Percentiles rank a stretch among this genome's conserved stretches.
Evolutionary conservation across 768 basidiomycete genomes (phyloP).

Genomic region (Botryobasidium botryosum): DNA sequence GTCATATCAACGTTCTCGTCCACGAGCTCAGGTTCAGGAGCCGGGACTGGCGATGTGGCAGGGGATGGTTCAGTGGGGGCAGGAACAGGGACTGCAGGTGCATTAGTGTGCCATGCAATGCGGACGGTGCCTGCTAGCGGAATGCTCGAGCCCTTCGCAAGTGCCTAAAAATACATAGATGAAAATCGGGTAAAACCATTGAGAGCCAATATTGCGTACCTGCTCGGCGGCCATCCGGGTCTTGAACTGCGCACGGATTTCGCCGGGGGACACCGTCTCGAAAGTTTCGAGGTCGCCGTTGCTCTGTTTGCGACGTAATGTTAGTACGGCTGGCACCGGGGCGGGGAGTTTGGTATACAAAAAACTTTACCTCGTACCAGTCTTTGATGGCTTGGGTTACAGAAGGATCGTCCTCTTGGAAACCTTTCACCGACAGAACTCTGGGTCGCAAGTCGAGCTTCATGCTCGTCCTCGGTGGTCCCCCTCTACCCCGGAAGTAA

Average conservation of each 20-base stretch:
- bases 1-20: too few species aligned
- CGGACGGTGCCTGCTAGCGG: conserved; percentile 48
- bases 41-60: too few species aligned
- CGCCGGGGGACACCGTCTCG: conserved; percentile 36
- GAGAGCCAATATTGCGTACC: too few species aligned
- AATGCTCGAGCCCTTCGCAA: conserved; percentile 54
- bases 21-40: too few species aligned
- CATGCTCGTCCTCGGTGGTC: conserved; percentile 54
- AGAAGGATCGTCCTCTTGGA: conserved; percentile 27
- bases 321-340: background rate
- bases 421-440: conserved; percentile 59
- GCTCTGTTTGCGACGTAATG: conserved; percentile 26
- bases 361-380: conserved; percentile 60
- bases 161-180: too few species aligned
- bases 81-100: too few species aligned
- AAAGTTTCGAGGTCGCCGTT: conserved; percentile 55
- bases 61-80: too few species aligned
- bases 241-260: conserved; percentile 50
- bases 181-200: too few species aligned
- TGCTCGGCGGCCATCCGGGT: conserved; percentile 61
- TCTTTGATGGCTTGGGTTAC: conserved; percentile 44
- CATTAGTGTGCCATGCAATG: conserved; percentile 59
- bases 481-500: conserved; percentile 40
- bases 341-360: background rate
- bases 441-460: conserved; percentile 82